phyloP scores from a whole-genome alignment of 176 grass and related monocot species.

The Oryza glaberrima region DNA sequence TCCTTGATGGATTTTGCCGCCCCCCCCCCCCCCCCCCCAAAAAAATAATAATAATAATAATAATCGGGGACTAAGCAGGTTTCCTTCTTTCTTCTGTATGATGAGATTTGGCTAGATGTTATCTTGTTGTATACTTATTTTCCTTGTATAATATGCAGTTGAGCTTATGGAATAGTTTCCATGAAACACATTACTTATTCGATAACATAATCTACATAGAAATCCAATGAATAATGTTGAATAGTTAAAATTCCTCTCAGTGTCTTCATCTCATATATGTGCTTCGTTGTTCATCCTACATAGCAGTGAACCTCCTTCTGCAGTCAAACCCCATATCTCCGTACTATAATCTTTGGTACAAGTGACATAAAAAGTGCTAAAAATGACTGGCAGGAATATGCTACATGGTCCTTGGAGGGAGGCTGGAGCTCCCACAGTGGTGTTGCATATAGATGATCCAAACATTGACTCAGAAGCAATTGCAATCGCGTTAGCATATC shows the following conservation, averaged over 20 bases:
- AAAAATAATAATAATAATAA: neutral
- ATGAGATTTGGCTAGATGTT: neutral
- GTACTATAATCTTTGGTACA: neutral
- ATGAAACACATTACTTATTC: neutral
- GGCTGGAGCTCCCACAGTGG: constrained; percentile 76
- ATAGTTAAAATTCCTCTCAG: neutral
- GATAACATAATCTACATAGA: constrained; percentile 4
- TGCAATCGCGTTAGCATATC: constrained; percentile 75
- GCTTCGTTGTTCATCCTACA: neutral
- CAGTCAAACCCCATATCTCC: neutral
- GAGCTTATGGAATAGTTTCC: neutral
- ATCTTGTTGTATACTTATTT: neutral
- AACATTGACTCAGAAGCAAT: constrained; percentile 97
- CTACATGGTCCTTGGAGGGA: constrained; percentile 98
- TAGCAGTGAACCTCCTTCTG: constrained; percentile 2
- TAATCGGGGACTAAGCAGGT: neutral
- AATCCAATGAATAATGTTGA: neutral
- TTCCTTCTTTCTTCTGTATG: neutral
- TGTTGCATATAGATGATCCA: constrained; percentile 84
- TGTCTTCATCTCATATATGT: neutral
- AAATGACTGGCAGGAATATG: constrained; percentile 82
- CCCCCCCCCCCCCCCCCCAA: too few species aligned
- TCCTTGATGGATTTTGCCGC: neutral
- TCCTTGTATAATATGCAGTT: neutral
- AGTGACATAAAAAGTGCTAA: neutral